These are phyloP conservation scores for Podospora comata DNA, from an alignment of 495 filamentous ascomycete species.

Conservation along the genomic window DNA sequence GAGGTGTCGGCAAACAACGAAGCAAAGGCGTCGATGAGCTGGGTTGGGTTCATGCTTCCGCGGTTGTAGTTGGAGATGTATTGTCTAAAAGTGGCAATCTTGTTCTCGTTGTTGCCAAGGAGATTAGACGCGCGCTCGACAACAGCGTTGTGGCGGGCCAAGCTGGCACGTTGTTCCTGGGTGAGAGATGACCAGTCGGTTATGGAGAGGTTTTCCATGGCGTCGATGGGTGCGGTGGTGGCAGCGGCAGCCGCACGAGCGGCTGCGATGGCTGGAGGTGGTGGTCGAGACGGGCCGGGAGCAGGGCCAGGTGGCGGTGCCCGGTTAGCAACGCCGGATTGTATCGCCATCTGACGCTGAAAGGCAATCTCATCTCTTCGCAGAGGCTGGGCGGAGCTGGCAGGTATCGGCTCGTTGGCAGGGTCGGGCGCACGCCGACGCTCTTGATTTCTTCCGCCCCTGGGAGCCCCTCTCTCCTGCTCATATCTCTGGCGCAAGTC, in stretches of 20 bases:
- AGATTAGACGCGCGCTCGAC: slow-evolving; percentile 79
- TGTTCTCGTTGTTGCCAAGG: slow-evolving; percentile 66
- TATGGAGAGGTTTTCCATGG: slow-evolving; percentile 41
- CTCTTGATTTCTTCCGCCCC: slow-evolving; percentile 34
- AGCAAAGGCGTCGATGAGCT: slow-evolving; percentile 77
- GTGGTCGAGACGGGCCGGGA: slow-evolving; percentile 38
- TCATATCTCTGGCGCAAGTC: slow-evolving; percentile 69
- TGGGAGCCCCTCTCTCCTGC: slow-evolving; percentile 55
- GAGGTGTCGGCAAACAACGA: slow-evolving; percentile 75
- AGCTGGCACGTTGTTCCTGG: slow-evolving; percentile 75
- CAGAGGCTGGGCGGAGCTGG: slow-evolving; percentile 77
- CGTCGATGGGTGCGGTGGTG: slow-evolving; percentile 28
- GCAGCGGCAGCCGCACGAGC: slow-evolving; percentile 18
- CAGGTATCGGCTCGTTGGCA: slow-evolving; percentile 74
- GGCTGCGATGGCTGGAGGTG: slow-evolving; percentile 3
- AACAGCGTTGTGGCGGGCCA: slow-evolving; percentile 72
- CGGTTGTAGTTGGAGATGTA: slow-evolving; percentile 72
- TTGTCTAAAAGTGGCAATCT: slow-evolving; percentile 70
- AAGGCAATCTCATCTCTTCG: slow-evolving; percentile 86
- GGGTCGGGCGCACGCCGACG: slow-evolving; percentile 52
- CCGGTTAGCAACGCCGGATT: background rate
- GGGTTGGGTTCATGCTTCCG: slow-evolving; percentile 61
- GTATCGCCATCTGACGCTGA: slow-evolving; percentile 84
- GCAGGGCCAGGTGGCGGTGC: slow-evolving; percentile 15
- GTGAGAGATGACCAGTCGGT: slow-evolving; percentile 48